phyloP scores from a whole-genome alignment of 495 filamentous ascomycete species.

The Lepidopterella palustris region DNA sequence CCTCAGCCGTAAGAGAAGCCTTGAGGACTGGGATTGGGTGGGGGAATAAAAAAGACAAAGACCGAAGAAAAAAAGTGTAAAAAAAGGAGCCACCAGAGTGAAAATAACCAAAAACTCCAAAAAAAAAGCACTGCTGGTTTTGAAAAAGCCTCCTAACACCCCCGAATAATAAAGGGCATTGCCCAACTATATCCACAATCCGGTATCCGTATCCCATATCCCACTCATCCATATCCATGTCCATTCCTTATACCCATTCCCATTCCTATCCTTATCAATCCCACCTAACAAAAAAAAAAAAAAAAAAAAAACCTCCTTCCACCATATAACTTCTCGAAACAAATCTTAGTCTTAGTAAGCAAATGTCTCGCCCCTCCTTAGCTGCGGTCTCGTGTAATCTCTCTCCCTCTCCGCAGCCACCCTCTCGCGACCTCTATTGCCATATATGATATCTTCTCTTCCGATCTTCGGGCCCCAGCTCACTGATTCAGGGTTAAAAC shows the following conservation, averaged over 20 bases:
- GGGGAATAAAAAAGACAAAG: no score
- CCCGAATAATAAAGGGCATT: no score
- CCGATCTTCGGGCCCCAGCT: slow-evolving; percentile 6
- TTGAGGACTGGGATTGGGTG: no score
- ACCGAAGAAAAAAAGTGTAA: background rate
- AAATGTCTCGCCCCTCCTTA: slow-evolving; percentile 18
- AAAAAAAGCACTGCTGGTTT: no score
- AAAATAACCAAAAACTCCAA: no score
- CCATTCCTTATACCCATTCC: no score
- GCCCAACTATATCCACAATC: no score
- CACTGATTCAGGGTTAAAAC: slow-evolving; percentile 13
- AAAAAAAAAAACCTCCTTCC: background rate
- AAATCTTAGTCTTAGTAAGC: slow-evolving; percentile 24
- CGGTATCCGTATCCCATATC: no score
- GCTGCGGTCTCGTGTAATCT: slow-evolving; percentile 13
- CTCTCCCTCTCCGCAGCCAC: background rate
- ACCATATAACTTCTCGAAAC: no score
- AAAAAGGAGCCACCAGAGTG: background rate
- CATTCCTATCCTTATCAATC: background rate
- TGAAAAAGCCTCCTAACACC: no score
- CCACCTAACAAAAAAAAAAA: background rate
- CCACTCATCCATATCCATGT: no score
- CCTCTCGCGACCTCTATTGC: slow-evolving; percentile 3
- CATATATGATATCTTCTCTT: slow-evolving; percentile 21
- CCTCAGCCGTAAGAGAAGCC: no score